Conservation (phyloP, 2,329 filamentous ascomycete genomes). For the Apiospora marii region DNA sequence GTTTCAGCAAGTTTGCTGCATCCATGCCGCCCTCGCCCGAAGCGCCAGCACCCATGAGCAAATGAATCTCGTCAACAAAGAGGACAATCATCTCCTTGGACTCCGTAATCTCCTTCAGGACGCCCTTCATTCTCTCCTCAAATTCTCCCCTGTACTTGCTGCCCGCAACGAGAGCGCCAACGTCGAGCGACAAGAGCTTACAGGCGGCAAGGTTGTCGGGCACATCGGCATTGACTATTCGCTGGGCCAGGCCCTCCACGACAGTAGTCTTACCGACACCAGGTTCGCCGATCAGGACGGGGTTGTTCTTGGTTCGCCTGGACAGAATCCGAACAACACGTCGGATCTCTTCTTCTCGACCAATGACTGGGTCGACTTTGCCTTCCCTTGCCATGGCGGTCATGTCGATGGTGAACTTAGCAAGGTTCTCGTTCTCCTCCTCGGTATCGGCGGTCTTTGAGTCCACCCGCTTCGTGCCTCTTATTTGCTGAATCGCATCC, state of each 20-base stretch:
- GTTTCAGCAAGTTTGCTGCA: conserved; percentile 95
- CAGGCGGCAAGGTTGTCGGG: conserved; percentile 94
- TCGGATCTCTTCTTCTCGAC: conserved; percentile 93
- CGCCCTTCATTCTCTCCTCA: conserved; percentile 98
- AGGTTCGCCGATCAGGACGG: conserved; percentile 95
- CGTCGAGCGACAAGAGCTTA: conserved; percentile 92
- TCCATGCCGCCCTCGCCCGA: conserved; percentile 98
- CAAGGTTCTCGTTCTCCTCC: conserved; percentile 91
- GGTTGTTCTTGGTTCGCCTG: conserved; percentile 97
- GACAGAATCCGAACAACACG: conserved; percentile 91
- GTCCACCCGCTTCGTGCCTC: conserved; percentile 92
- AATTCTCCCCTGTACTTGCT: conserved; percentile 99
- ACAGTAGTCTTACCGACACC: conserved; percentile 99
- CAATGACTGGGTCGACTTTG: conserved; percentile 97
- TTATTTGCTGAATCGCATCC: conserved; percentile 88
- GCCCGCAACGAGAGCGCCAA: conserved; percentile 92
- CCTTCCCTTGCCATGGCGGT: conserved; percentile 95
- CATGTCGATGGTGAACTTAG: conserved; percentile 99
- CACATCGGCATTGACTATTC: conserved; percentile 96
- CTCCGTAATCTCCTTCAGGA: conserved; percentile 94
- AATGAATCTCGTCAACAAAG: conserved; percentile 98
- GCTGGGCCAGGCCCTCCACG: conserved; percentile 92
- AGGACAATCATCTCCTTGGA: conserved; percentile 97
- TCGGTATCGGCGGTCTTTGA: conserved; percentile 95
- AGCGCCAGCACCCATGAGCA: conserved; percentile 96